Conservation (phyloP, 225 moss, liverwort and hornwort species). For the Marchantia paleacea region DNA sequence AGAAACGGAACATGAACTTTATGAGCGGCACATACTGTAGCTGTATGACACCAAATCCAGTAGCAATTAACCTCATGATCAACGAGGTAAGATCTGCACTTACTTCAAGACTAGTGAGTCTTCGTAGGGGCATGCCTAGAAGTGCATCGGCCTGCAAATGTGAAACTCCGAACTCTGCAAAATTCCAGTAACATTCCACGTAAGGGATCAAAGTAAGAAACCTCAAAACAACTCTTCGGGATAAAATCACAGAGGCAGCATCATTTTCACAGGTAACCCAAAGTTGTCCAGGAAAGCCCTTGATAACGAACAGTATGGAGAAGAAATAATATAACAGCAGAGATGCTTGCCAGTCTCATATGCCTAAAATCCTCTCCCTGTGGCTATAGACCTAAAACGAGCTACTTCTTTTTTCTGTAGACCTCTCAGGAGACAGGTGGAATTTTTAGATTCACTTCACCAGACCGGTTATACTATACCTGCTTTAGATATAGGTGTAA, state of each 20-base stretch:
- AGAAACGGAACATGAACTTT: not conserved
- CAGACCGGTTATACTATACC: too few relatives aligned
- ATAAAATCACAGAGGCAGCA: too few relatives aligned
- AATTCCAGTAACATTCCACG: not conserved
- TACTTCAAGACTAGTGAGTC: constrained; percentile 93
- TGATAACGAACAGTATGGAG: too few relatives aligned
- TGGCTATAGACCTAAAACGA: not conserved
- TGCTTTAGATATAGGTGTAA: too few relatives aligned
- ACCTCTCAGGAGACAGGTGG: too few relatives aligned
- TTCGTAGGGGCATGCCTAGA: constrained; percentile 91
- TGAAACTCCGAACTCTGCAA: constrained; percentile 73
- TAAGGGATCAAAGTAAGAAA: too few relatives aligned
- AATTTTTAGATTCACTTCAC: too few relatives aligned
- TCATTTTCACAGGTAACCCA: too few relatives aligned
- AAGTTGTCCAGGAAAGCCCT: too few relatives aligned
- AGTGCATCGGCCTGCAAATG: constrained; percentile 79
- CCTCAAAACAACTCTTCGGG: not conserved
- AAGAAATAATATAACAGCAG: not conserved
- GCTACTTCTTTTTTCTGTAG: not conserved
- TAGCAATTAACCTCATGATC: not conserved
- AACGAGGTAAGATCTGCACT: not conserved
- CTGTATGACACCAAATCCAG: not conserved
- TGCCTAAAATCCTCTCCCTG: not conserved
- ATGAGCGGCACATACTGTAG: not conserved
- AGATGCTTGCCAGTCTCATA: not conserved